Conservation (phyloP, 345 rosid species). For the Corchorus capsularis region DNA sequence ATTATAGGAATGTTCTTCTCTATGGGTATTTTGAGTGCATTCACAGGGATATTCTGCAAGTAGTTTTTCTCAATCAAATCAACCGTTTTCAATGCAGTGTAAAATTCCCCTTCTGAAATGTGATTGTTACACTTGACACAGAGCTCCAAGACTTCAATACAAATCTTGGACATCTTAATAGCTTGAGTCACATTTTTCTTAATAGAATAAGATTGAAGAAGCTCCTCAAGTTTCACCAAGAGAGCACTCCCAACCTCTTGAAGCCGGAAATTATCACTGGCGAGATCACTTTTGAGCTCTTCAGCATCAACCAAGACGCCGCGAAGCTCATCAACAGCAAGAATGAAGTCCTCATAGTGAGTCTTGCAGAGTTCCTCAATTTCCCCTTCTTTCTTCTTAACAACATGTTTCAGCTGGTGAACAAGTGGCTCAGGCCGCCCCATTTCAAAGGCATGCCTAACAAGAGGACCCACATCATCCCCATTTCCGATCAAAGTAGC, state of each 20-base stretch:
- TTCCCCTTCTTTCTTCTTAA: slow-evolving; percentile 82
- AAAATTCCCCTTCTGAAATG: slow-evolving; percentile 67
- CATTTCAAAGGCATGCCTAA: slow-evolving; percentile 83
- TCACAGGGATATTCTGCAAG: slow-evolving; percentile 68
- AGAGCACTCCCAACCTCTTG: slow-evolving; percentile 86
- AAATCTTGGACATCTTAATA: slow-evolving; percentile 68
- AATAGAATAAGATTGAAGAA: slow-evolving; percentile 73
- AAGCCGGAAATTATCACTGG: slow-evolving; percentile 76
- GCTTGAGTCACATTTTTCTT: slow-evolving; percentile 83
- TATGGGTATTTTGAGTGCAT: slow-evolving; percentile 54
- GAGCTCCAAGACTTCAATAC: slow-evolving; percentile 72
- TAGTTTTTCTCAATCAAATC: slow-evolving; percentile 74
- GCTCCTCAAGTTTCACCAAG: slow-evolving; percentile 73
- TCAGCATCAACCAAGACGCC: slow-evolving; percentile 95
- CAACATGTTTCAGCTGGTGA: slow-evolving; percentile 76
- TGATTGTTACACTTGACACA: slow-evolving; percentile 72
- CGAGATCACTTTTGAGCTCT: slow-evolving; percentile 84
- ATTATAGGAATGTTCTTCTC: slow-evolving; percentile 74
- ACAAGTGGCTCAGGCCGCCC: slow-evolving; percentile 80
- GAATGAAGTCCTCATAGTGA: slow-evolving; percentile 93
- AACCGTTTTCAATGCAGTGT: slow-evolving; percentile 73
- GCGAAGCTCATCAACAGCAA: slow-evolving; percentile 97
- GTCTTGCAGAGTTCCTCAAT: slow-evolving; percentile 98
- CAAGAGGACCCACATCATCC: slow-evolving; percentile 91
- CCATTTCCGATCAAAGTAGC: slow-evolving; percentile 83